Percentiles rank a stretch among this genome's conserved stretches.
Conservation (phyloP, 805 yeast species). For the Metschnikowia amazonensis region DNA sequence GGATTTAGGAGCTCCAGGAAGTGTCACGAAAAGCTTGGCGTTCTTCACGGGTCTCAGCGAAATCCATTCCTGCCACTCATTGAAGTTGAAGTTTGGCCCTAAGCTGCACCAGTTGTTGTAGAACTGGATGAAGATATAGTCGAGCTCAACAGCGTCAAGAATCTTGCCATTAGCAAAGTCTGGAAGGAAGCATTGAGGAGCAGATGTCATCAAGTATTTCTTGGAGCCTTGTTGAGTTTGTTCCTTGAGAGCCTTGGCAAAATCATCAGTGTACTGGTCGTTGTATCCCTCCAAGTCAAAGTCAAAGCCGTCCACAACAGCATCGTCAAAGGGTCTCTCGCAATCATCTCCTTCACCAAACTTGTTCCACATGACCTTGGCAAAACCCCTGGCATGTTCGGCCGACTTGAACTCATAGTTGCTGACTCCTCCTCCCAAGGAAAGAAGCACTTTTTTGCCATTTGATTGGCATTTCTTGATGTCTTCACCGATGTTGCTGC, state of each 20-base stretch:
- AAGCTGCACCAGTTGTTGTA: slow-evolving; percentile 75
- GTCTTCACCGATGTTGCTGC: slow-evolving; percentile 15
- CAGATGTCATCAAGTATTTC: slow-evolving; percentile 73
- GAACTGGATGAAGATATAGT: slow-evolving; percentile 82
- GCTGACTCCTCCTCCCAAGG: slow-evolving; percentile 53
- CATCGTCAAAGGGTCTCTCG: slow-evolving; percentile 33
- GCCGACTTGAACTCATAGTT: slow-evolving; percentile 51
- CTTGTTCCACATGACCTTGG: slow-evolving; percentile 36
- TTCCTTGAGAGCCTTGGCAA: slow-evolving; percentile 41
- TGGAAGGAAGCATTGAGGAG: slow-evolving; percentile 90
- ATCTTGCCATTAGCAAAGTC: slow-evolving; percentile 51
- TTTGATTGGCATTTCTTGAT: slow-evolving; percentile 13
- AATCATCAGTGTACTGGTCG: slow-evolving; percentile 59
- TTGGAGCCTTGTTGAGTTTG: slow-evolving; percentile 34
- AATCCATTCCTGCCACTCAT: slow-evolving; percentile 65
- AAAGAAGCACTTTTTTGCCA: slow-evolving; percentile 15
- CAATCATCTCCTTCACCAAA: slow-evolving; percentile 33
- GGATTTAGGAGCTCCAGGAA: slow-evolving; percentile 52
- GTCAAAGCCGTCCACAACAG: slow-evolving; percentile 70
- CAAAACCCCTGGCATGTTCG: slow-evolving; percentile 55
- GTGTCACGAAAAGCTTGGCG: slow-evolving; percentile 68
- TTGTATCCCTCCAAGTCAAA: slow-evolving; percentile 54
- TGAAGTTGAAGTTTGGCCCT: slow-evolving; percentile 50
- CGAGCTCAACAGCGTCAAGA: slow-evolving; percentile 54
- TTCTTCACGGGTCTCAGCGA: slow-evolving; percentile 56